Percentiles rank a stretch among this genome's conserved stretches.
These are phyloP conservation scores for Pseudopithomyces chartarum DNA, from an alignment of 2,329 filamentous ascomycete genomes.

Conservation along the genomic window DNA sequence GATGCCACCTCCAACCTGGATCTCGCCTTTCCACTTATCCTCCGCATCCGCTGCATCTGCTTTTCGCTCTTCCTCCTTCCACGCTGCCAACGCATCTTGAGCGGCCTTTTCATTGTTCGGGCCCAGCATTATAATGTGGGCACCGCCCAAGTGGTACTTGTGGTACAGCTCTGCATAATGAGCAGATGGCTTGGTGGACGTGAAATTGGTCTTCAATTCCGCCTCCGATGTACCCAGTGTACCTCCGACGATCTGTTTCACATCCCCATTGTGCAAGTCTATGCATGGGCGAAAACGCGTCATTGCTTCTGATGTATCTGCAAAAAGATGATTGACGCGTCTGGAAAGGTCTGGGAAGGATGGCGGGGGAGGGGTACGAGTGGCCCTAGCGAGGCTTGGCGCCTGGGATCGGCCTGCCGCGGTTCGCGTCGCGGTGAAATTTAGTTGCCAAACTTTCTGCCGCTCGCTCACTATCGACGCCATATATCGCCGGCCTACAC, in stretches of 20 bases:
- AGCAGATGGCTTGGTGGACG: conserved; percentile 79
- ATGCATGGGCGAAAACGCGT: conserved; percentile 96
- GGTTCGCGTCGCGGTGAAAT: not conserved
- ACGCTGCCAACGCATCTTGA: conserved; percentile 73
- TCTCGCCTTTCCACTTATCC: conserved; percentile 57
- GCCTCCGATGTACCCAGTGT: conserved; percentile 62
- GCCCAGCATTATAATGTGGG: conserved; percentile 96
- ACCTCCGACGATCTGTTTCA: conserved; percentile 98
- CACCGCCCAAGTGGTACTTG: conserved; percentile 73
- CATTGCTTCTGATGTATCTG: conserved; percentile 58
- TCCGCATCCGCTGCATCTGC: not conserved
- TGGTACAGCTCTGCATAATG: conserved; percentile 85
- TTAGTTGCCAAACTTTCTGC: not conserved
- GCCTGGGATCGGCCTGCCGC: conserved; percentile 9
- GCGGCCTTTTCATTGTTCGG: conserved; percentile 84
- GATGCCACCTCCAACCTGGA: conserved; percentile 96
- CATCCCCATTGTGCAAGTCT: conserved; percentile 93
- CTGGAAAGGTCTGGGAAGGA: conserved; percentile 11
- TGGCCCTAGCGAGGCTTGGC: conserved; percentile 18
- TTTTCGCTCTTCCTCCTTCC: conserved; percentile 50
- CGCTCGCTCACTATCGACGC: not conserved
- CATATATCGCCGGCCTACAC: not conserved
- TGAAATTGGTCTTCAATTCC: conserved; percentile 83
- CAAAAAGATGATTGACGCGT: conserved; percentile 2
- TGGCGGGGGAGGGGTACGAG: conserved; percentile 18